Evolutionary conservation across 2,329 filamentous ascomycete genomes (phyloP).

Genomic region (Pseudogymnoascus sp.): DNA sequence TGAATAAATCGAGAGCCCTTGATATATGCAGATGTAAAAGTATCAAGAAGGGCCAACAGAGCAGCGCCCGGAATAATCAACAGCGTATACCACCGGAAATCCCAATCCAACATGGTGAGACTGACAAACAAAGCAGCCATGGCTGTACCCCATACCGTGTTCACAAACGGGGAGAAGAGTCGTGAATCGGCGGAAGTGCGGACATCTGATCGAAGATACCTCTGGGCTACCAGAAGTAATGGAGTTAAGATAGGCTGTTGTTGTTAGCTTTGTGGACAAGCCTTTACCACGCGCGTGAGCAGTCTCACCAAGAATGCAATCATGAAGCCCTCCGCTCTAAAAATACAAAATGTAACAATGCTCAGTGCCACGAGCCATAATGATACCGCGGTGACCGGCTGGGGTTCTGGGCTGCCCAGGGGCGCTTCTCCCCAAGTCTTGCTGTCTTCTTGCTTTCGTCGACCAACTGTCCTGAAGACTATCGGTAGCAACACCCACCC

Average conservation of each 20-base stretch:
- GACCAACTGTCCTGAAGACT: slow-evolving; percentile 17
- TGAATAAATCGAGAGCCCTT: not conserved
- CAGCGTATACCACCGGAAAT: slow-evolving; percentile 20
- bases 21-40: not conserved
- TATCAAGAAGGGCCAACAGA: slow-evolving; percentile 27
- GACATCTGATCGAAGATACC: slow-evolving; percentile 16
- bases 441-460: not conserved
- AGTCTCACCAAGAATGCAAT: slow-evolving; percentile 12
- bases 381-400: not conserved
- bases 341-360: slow-evolving; percentile 20
- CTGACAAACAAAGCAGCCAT: slow-evolving; percentile 22
- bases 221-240: slow-evolving; percentile 25
- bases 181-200: slow-evolving; percentile 11
- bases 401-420: not conserved
- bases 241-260: slow-evolving; percentile 29
- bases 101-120: slow-evolving; percentile 26
- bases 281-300: not conserved
- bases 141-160: slow-evolving; percentile 21
- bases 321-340: slow-evolving; percentile 19
- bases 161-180: slow-evolving; percentile 17
- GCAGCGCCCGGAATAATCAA: slow-evolving; percentile 26
- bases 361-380: slow-evolving; percentile 18
- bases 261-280: not conserved
- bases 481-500: slow-evolving; percentile 28
- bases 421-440: not conserved